Conservation (phyloP, 192 early-diverging fungal genomes). For the Lobosporangium transversale region DNA sequence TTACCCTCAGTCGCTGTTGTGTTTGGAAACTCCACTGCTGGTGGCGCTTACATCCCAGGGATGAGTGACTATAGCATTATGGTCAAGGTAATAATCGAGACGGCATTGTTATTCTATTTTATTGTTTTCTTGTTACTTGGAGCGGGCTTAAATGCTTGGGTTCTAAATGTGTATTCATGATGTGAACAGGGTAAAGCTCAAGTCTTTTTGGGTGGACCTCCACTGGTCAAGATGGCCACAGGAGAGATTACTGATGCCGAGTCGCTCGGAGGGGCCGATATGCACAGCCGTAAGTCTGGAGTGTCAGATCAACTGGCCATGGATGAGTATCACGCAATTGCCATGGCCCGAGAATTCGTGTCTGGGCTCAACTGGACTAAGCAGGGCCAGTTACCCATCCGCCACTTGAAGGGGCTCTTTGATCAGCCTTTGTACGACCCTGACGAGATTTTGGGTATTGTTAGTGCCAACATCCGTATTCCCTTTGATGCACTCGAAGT, state of each 20-base stretch:
- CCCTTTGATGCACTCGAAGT: conserved; percentile 74
- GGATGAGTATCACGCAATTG: conserved; percentile 70
- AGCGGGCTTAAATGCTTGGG: too few relatives aligned
- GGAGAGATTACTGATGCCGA: conserved; percentile 74
- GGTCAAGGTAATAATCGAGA: conserved; percentile 59
- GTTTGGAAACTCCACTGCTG: conserved; percentile 74
- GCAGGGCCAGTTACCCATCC: conserved; percentile 56
- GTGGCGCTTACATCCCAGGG: conserved; percentile 71
- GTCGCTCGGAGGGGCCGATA: conserved; percentile 73
- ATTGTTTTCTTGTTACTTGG: not conserved
- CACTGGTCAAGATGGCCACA: conserved; percentile 75
- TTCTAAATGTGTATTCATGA: not conserved
- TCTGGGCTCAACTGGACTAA: conserved; percentile 66
- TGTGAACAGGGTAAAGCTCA: conserved; percentile 63
- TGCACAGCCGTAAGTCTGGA: conserved; percentile 74
- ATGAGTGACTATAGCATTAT: conserved; percentile 75
- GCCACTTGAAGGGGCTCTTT: conserved; percentile 58
- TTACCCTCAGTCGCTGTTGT: conserved; percentile 71
- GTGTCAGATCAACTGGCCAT: conserved; percentile 70
- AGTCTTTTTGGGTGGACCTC: conserved; percentile 75
- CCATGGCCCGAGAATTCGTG: conserved; percentile 72
- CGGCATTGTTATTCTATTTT: not conserved
- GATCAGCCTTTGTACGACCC: conserved; percentile 68
- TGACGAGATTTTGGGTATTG: conserved; percentile 72
- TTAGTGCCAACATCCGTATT: conserved; percentile 71